phyloP scores from a whole-genome alignment of 106 monocot genomes.

The Alisma plantagoaquatica region DNA sequence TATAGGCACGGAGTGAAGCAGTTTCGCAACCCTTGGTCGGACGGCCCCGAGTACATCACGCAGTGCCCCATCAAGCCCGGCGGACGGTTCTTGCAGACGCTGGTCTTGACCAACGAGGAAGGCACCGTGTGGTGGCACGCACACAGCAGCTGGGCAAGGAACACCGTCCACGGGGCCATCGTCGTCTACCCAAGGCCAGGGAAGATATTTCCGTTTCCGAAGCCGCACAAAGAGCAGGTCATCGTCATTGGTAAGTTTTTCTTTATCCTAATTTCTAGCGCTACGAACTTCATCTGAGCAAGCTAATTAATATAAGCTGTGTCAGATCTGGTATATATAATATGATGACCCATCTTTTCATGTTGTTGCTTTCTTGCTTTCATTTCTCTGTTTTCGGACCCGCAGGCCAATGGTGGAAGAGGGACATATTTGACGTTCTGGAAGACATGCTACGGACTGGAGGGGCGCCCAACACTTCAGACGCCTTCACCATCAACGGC shows the following conservation, averaged over 20 bases:
- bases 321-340: no score
- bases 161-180: conserved; percentile 39
- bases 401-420: conserved; percentile 56
- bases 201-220: conserved; percentile 24
- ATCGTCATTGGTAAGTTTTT: conserved; percentile 41
- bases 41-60: conserved; percentile 47
- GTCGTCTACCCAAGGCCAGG: conserved; percentile 25
- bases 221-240: conserved; percentile 37
- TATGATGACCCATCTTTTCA: no score
- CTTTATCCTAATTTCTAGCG: conserved; percentile 35
- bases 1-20: conserved; percentile 55
- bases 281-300: no score
- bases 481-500: conserved; percentile 50
- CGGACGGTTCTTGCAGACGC: conserved; percentile 15
- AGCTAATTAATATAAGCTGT: no score
- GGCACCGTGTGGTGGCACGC: conserved; percentile 69
- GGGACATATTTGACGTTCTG: conserved; percentile 11
- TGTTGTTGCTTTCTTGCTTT: no score
- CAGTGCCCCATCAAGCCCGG: conserved; percentile 38
- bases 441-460: conserved; percentile 12
- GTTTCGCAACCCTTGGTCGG: conserved; percentile 43
- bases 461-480: conserved; percentile 24
- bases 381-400: no score
- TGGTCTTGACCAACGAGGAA: conserved; percentile 28
- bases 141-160: conserved; percentile 29